Percentiles rank a stretch among this genome's conserved stretches.
phyloP scores from a whole-genome alignment of 306 rosid species.

The Trifolium pratense region DNA sequence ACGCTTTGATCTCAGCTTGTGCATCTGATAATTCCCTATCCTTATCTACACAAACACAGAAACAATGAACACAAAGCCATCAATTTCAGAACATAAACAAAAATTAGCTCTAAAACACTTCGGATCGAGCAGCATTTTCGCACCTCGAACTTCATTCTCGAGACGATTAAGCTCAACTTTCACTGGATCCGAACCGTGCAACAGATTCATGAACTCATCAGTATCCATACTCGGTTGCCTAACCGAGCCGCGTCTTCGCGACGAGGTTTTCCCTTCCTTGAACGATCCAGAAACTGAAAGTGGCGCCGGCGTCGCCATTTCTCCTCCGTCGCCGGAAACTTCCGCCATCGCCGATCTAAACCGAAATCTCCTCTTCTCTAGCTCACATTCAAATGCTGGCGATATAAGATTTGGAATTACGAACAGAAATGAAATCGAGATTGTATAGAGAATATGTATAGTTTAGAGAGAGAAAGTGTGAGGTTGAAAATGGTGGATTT shows the following conservation, averaged over 20 bases:
- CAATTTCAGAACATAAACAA: background rate
- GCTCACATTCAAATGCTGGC: conserved; percentile 67
- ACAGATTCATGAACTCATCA: conserved; percentile 83
- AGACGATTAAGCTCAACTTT: conserved; percentile 98
- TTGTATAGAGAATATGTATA: background rate
- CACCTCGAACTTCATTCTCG: conserved; percentile 99
- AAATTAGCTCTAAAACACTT: conserved; percentile 50
- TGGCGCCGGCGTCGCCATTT: conserved; percentile 48
- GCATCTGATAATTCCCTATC: conserved; percentile 93
- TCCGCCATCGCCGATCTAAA: conserved; percentile 94
- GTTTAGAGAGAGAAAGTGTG: conserved; percentile 29
- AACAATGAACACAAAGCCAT: background rate
- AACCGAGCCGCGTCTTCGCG: conserved; percentile 69
- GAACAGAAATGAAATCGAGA: background rate
- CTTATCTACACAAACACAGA: conserved; percentile 68
- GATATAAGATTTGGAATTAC: conserved; percentile 56
- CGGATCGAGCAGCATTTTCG: conserved; percentile 82
- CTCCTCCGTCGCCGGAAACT: conserved; percentile 63
- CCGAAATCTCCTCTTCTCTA: background rate
- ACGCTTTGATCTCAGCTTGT: conserved; percentile 95
- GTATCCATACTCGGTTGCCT: conserved; percentile 92
- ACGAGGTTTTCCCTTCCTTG: conserved; percentile 86
- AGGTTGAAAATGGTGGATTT: conserved; percentile 34
- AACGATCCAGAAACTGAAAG: conserved; percentile 81
- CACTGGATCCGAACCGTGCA: conserved; percentile 99